phyloP scores from a whole-genome alignment of 306 rosid species.

The Cicer bijugum region DNA sequence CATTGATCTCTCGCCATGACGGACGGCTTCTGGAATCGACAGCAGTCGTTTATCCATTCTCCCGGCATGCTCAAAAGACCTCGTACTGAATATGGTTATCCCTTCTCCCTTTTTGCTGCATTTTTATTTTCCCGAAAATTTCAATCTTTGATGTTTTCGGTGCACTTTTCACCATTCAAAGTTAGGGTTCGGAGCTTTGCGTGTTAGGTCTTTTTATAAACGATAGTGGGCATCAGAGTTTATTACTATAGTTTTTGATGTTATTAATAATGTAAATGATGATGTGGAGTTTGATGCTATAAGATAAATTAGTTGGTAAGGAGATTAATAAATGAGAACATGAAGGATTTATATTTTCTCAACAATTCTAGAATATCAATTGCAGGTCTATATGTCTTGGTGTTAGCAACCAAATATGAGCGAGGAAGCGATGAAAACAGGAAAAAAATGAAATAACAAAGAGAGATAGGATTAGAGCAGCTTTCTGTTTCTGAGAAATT shows the following conservation, averaged over 20 bases:
- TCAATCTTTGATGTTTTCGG: not conserved
- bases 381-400: too few relatives aligned
- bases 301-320: too few relatives aligned
- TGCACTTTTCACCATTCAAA: conserved; percentile 1
- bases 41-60: conserved; percentile 55
- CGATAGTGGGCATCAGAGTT: not conserved
- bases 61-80: conserved; percentile 67
- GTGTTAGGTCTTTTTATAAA: not conserved
- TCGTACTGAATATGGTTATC: conserved; percentile 69
- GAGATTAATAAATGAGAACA: too few relatives aligned
- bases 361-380: too few relatives aligned
- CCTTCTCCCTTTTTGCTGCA: not conserved
- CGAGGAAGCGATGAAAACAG: too few relatives aligned
- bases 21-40: conserved; percentile 76
- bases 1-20: conserved; percentile 54
- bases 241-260: not conserved
- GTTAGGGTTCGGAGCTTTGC: conserved; percentile 6
- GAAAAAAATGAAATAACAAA: too few relatives aligned
- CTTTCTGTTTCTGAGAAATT: too few relatives aligned
- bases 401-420: too few relatives aligned
- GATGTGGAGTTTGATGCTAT: not conserved
- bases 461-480: too few relatives aligned
- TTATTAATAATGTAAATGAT: not conserved
- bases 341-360: too few relatives aligned
- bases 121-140: not conserved